phyloP scores from a whole-genome alignment of 1,139 yeast species.

The Kodamaea derodonti region DNA sequence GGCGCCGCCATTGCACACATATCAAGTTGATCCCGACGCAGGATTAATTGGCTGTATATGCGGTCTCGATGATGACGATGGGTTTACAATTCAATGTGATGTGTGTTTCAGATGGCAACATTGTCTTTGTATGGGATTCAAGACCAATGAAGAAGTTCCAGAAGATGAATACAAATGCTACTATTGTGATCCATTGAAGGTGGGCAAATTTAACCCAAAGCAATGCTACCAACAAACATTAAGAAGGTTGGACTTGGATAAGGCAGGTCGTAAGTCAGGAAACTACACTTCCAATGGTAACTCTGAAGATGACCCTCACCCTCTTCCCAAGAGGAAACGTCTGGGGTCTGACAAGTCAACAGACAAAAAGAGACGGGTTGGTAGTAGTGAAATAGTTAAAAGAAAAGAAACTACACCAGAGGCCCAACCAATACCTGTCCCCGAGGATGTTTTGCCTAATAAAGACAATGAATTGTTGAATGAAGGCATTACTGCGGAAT shows the following conservation, averaged over 20 bases:
- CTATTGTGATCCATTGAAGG: conserved; percentile 57
- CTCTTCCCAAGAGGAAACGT: conserved; percentile 19
- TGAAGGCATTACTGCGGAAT: conserved; percentile 43
- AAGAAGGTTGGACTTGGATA: conserved; percentile 23
- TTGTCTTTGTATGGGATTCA: conserved; percentile 80
- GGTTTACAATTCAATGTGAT: conserved; percentile 92
- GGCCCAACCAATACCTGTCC: conserved; percentile 7
- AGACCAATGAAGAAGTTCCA: conserved; percentile 70
- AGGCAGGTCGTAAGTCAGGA: neutral
- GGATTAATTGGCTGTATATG: conserved; percentile 90
- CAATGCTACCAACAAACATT: conserved; percentile 31
- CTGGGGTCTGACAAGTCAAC: conserved; percentile 22
- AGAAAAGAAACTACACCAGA: conserved; percentile 6
- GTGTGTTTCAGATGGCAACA: conserved; percentile 93
- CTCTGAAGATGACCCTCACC: neutral
- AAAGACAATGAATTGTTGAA: conserved; percentile 37
- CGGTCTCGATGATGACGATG: conserved; percentile 87
- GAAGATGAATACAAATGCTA: conserved; percentile 78
- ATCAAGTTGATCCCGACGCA: conserved; percentile 71
- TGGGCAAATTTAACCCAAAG: conserved; percentile 50
- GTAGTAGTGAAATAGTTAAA: neutral
- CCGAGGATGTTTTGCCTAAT: conserved; percentile 27
- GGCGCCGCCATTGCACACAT: conserved; percentile 37
- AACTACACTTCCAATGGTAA: neutral
- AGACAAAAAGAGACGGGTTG: conserved; percentile 20